Base-by-base conservation (phyloP, 768 basidiomycete genomes). In the Leucocoprinus birnbaumii region DNA sequence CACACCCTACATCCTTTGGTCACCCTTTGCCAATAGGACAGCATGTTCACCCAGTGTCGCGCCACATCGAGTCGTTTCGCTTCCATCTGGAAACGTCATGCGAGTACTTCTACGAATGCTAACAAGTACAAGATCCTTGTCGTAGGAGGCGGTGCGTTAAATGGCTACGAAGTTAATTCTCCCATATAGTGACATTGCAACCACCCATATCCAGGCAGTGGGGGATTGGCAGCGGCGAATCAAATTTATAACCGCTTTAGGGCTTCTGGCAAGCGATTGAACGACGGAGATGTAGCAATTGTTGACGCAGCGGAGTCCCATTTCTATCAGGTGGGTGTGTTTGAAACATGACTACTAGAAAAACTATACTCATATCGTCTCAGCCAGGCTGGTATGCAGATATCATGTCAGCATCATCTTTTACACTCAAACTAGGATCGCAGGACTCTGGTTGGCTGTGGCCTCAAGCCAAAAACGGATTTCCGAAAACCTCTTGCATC, bases 371-470 rank as follows among this genome's bases (percentile, higher is more conserved):
- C n/a, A 26, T 38, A 27, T 13, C 13, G 25, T 13, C 8, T 40
- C 27, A 53, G 83, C 96, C 96, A 19, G 96, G 95, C 71, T 98
- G 95, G 91, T 91, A 69, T 75, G 42, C 57, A 51, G 35, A 37
- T 6, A 22, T 45, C 8, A 41, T 22, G 18, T 47, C 3, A 11
- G n/a, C 25, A 35, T 41, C 27, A 46, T 10, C 24, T 7, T 44
- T 48, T 31, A 27, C n/a, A n/a, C 52, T 24, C 44, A 46, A 47
- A 40, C 37, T 44, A 10, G n/a, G 26, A 27, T 47, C 16, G 18
- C 18, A 92, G 91, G 94, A 96, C 94, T 1, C 82, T 97, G 40
- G 94, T 94, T 37, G 95, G 93, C 13, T 76, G 92, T n/a, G 96
- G 95, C 25, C 78, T 99, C 50, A 76, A 80, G 48, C 63, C 77